phyloP scores from a whole-genome alignment of 148 eudicot genomes.

The Limonium bicolor region DNA sequence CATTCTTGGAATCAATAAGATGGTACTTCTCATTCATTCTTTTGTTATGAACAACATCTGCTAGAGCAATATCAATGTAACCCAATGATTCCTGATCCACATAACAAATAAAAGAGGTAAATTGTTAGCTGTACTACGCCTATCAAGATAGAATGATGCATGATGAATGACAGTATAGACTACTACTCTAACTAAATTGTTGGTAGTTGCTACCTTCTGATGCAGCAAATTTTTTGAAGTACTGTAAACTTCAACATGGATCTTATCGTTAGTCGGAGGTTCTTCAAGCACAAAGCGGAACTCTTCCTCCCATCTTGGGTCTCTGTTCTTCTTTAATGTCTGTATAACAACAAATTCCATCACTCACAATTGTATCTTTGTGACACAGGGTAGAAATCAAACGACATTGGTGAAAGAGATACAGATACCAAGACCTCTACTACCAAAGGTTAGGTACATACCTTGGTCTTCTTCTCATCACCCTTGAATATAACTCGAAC shows the following conservation, averaged over 20 bases:
- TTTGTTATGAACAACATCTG: constrained; percentile 68
- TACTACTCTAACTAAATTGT: too few species aligned
- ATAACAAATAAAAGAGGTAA: background rate
- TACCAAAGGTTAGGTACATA: constrained; percentile 1
- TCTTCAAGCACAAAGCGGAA: constrained; percentile 49
- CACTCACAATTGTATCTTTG: too few species aligned
- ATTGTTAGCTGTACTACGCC: too few species aligned
- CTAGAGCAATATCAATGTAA: constrained; percentile 51
- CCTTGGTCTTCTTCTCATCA: constrained; percentile 85
- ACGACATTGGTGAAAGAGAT: too few species aligned
- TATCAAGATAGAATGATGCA: too few species aligned
- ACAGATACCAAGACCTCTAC: too few species aligned
- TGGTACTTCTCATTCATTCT: constrained; percentile 76
- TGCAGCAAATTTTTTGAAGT: constrained; percentile 49
- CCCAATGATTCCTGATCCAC: constrained; percentile 70
- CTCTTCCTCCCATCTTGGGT: constrained; percentile 73
- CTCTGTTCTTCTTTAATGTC: constrained; percentile 67
- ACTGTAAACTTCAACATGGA: constrained; percentile 61
- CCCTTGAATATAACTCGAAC: constrained; percentile 63
- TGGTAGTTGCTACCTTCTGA: constrained; percentile 44
- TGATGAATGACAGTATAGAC: too few species aligned
- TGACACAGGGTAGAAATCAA: too few species aligned
- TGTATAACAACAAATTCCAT: constrained; percentile 5
- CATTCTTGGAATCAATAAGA: constrained; percentile 83
- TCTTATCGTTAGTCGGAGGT: constrained; percentile 47